Evolutionary conservation across 2,329 filamentous ascomycete species (phyloP), one percentile per base, ranked within the genome.

Genomic region (Cytospora paraplurivora): DNA sequence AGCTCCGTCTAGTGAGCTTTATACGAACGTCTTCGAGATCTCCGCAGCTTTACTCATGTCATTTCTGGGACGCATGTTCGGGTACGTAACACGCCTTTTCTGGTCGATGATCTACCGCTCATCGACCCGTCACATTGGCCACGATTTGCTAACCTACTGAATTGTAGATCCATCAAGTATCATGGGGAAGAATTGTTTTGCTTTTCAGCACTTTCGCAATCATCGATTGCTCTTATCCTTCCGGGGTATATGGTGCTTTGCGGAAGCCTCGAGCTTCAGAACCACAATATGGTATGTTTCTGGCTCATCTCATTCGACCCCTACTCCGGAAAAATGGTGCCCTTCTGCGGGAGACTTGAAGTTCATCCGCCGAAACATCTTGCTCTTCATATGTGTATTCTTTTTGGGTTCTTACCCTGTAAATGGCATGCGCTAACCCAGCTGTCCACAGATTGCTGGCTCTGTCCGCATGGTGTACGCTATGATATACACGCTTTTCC

Each of bases 391-490:
- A 27, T n/a, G n/a, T n/a, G n/a, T n/a, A n/a, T n/a, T n/a, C n/a
- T 10, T 12, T 21, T 6, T 7, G n/a, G 10, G 2, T 19, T n/a
- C 10, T 12, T 21, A 13, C 35, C n/a, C 17, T 11, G 3, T 1
- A 47, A 12, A 47, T 5, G n/a, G n/a, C 44, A 12, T 10, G 7
- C n/a, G 21, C 44, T 47, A 12, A 47, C 44, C 12, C 41, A 11
- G 4, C n/a, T 19, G 7, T 12, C n/a, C 12, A 21, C 44, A 47
- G 44, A 84, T 91, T 0, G 86, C 88, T 0, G 88, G 88, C 0
- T 90, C 87, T 0, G 88, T 91, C 27, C 86, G 88, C 32, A 88
- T 91, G 77, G 88, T 91, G 12, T 91, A 91, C 68, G 87, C 88
- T 37, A 87, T 91, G 68, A 88, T 91, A 64, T 91, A 91, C 74